Percentiles rank a stretch among this genome's conserved stretches.
These are phyloP conservation scores for Colletotrichum liriopes DNA, from an alignment of 2,329 filamentous ascomycete genomes.

Conservation along the genomic window DNA sequence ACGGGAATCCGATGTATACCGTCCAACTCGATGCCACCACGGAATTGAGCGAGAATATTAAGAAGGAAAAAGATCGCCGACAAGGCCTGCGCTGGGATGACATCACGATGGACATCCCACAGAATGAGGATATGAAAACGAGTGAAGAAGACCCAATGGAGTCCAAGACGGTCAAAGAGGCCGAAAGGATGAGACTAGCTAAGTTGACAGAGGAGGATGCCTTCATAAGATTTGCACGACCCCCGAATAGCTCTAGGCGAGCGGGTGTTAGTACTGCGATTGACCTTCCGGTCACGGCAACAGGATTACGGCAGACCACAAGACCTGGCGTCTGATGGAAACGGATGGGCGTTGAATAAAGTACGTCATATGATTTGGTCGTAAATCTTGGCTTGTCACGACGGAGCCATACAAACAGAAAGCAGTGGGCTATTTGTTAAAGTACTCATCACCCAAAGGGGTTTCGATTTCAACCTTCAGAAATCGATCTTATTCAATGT, in stretches of 20 bases:
- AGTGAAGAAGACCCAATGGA: background rate
- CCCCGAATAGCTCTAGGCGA: background rate
- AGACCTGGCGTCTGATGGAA: background rate
- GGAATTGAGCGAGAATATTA: conserved; percentile 34
- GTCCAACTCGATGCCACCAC: conserved; percentile 26
- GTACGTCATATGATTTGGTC: background rate
- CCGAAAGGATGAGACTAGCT: background rate
- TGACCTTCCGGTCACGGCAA: background rate
- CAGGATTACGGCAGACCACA: conserved; percentile 9
- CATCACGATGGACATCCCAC: background rate
- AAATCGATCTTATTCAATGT: no score
- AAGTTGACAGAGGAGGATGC: conserved; percentile 23
- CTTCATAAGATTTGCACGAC: conserved; percentile 7
- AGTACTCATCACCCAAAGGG: background rate
- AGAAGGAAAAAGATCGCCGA: conserved; percentile 40
- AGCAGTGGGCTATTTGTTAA: background rate
- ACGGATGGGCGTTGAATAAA: background rate
- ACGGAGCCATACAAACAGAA: no score
- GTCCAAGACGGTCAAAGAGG: no score
- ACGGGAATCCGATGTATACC: conserved; percentile 43
- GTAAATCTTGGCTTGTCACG: no score
- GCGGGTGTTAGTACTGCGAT: conserved; percentile 10
- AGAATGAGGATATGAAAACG: background rate
- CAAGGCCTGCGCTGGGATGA: conserved; percentile 39
- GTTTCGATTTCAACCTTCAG: background rate